Percentiles rank a stretch among this genome's conserved stretches.
These are phyloP conservation scores for Epichloe hybrida DNA, from an alignment of 2,329 filamentous ascomycete species.

Conservation along the genomic window DNA sequence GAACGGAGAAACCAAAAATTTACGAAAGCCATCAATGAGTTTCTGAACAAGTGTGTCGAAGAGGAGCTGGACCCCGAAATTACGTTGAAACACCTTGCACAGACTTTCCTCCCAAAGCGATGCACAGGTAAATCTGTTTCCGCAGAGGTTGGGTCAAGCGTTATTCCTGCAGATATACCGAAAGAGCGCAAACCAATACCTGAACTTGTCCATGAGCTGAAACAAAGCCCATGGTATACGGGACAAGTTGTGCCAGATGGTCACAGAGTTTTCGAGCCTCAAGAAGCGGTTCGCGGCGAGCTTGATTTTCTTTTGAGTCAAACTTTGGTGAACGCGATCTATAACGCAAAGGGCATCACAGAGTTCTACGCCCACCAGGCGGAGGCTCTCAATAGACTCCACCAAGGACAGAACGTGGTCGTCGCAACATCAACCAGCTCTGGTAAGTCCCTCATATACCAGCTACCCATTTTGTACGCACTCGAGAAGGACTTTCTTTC, in stretches of 20 bases:
- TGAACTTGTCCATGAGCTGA: conserved; percentile 76
- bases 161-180: conserved; percentile 60
- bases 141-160: conserved; percentile 22
- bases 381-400: conserved; percentile 79
- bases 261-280: conserved; percentile 78
- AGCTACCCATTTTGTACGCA: conserved; percentile 79
- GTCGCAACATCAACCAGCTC: conserved; percentile 92
- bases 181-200: conserved; percentile 66
- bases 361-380: conserved; percentile 84
- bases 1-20: conserved; percentile 85
- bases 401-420: conserved; percentile 75
- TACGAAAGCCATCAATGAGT: conserved; percentile 58
- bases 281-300: conserved; percentile 69
- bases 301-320: conserved; percentile 80
- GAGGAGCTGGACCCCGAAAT: conserved; percentile 54
- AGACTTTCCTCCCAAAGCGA: conserved; percentile 48
- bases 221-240: conserved; percentile 73
- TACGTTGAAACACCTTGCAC: conserved; percentile 43
- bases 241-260: conserved; percentile 89
- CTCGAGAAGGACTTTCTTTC: conserved; percentile 65
- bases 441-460: conserved; percentile 96
- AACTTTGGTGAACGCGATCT: conserved; percentile 85
- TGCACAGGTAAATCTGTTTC: conserved; percentile 25
- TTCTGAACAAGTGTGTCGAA: conserved; percentile 59
- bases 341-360: conserved; percentile 79